Percentiles rank a stretch among this genome's conserved stretches.
Conservation (phyloP, 768 basidiomycete genomes). For the Chalciporus chontae region DNA sequence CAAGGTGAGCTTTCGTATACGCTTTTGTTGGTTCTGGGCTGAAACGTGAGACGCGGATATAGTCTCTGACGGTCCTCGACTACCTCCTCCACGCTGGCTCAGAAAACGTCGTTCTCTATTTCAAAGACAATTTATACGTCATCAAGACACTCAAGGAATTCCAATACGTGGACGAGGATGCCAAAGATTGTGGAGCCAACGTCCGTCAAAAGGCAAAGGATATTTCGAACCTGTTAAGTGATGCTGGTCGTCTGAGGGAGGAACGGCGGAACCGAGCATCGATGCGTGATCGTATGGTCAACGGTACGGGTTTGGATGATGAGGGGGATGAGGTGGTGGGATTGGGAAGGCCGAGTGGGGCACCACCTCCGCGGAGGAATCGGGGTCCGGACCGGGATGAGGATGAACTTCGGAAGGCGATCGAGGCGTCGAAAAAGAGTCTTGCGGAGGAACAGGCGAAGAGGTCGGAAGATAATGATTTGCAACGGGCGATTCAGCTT, state of each 20-base stretch:
- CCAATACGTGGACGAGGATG: constrained; percentile 92
- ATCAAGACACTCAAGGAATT: constrained; percentile 99
- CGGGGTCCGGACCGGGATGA: constrained; percentile 52
- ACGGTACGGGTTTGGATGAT: constrained; percentile 43
- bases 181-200: constrained; percentile 98
- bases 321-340: constrained; percentile 23
- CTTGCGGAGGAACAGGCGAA: constrained; percentile 65
- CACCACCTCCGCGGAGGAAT: constrained; percentile 20
- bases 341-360: constrained; percentile 4
- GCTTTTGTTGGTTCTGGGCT: constrained; percentile 1
- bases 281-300: constrained; percentile 95
- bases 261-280: constrained; percentile 80
- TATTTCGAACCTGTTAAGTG: constrained; percentile 89
- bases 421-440: constrained; percentile 83
- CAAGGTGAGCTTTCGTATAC: constrained; percentile 55
- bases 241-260: constrained; percentile 79
- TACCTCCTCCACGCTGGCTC: constrained; percentile 95
- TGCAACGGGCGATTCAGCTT: constrained; percentile 75
- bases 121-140: constrained; percentile 94
- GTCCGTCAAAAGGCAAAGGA: constrained; percentile 97
- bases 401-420: constrained; percentile 80
- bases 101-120: constrained; percentile 98
- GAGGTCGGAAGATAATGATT: constrained; percentile 73
- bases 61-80: constrained; percentile 92
- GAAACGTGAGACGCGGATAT: neutral